These are phyloP conservation scores for Zalaria sp. DNA, from an alignment of 2,329 filamentous ascomycete species.

Conservation along the genomic window DNA sequence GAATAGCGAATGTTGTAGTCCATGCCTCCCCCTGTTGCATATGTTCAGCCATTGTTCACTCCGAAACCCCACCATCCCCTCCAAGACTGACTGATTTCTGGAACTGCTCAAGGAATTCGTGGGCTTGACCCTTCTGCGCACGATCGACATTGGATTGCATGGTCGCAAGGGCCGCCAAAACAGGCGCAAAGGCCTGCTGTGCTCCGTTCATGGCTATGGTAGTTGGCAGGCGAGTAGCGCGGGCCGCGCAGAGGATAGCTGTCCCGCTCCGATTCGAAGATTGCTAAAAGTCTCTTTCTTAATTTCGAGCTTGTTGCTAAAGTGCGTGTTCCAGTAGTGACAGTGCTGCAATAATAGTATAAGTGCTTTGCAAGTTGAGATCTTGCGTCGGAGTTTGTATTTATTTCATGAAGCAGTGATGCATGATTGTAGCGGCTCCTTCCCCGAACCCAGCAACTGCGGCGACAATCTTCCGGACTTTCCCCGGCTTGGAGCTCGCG, in stretches of 20 bases:
- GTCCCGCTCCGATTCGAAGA: not conserved
- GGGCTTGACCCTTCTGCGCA: constrained; percentile 74
- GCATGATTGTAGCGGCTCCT: too few species aligned
- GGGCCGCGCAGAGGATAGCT: not conserved
- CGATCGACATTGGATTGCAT: constrained; percentile 77
- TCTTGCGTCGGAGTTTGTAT: too few species aligned
- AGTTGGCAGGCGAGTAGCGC: constrained; percentile 2
- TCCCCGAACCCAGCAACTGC: too few species aligned
- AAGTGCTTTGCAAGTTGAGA: too few species aligned
- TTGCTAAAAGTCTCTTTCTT: too few species aligned
- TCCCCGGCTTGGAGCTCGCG: too few species aligned
- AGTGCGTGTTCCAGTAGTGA: too few species aligned
- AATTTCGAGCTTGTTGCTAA: too few species aligned
- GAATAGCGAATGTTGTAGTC: constrained; percentile 72
- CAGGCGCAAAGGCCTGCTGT: constrained; percentile 64
- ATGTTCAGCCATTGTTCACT: constrained; percentile 9
- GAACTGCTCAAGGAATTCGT: constrained; percentile 83
- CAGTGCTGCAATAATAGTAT: too few species aligned
- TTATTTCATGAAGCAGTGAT: too few species aligned
- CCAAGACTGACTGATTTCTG: constrained; percentile 81
- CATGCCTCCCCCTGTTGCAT: constrained; percentile 66
- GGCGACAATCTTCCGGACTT: too few species aligned
- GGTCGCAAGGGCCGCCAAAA: constrained; percentile 76
- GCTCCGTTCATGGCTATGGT: constrained; percentile 35
- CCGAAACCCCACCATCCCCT: not conserved